Evolutionary conservation across 352 stramenopile genomes (phyloP).

Genomic region (Blastocystis sp.): DNA sequence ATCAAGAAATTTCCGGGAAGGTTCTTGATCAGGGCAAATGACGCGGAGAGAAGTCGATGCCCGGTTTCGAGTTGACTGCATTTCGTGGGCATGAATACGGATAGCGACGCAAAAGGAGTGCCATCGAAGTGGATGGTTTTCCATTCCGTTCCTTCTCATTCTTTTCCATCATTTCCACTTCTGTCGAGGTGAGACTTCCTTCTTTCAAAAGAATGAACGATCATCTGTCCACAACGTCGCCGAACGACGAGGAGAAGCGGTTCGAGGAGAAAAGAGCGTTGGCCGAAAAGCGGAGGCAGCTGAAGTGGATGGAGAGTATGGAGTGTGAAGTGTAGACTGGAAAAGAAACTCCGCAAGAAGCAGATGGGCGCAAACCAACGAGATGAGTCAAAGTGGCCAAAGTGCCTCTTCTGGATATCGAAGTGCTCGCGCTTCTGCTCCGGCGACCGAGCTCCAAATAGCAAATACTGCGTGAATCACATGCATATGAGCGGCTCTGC

Average conservation of each 20-base stretch:
- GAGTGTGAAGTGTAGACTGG: conserved; percentile 13
- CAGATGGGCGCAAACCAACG: conserved; percentile 62
- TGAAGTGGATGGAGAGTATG: not conserved
- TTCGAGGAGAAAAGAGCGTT: conserved; percentile 3
- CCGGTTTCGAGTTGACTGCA: no score
- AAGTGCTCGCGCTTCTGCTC: conserved; percentile 71
- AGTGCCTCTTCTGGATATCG: conserved; percentile 64
- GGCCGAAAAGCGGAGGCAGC: not conserved
- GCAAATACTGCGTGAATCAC: conserved; percentile 73
- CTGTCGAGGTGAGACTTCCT: no score
- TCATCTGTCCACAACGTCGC: not conserved
- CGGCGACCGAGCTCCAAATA: conserved; percentile 39
- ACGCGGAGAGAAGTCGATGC: no score
- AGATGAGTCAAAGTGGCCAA: conserved; percentile 73
- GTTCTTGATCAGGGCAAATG: no score
- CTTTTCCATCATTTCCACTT: no score
- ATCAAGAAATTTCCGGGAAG: conserved; percentile 43
- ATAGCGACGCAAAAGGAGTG: no score
- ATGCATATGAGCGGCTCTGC: conserved; percentile 9
- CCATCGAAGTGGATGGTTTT: no score
- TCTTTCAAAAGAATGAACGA: not conserved
- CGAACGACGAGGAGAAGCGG: not conserved
- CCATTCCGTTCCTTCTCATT: no score
- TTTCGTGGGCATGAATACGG: no score
- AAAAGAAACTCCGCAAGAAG: conserved; percentile 62